These are phyloP conservation scores for Telfairia occidentalis DNA, from an alignment of 331 rosid genomes.

Conservation along the genomic window DNA sequence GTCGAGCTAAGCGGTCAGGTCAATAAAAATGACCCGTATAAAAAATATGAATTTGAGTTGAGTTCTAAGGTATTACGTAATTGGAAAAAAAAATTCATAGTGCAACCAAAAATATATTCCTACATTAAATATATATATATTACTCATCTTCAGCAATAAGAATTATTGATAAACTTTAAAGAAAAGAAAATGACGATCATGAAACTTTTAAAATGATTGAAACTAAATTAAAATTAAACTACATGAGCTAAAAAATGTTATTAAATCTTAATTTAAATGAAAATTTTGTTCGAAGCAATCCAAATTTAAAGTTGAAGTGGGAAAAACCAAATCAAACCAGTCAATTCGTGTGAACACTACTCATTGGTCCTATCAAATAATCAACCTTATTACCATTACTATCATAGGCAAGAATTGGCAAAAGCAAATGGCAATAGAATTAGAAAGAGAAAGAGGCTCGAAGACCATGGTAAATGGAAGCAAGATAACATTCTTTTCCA, in stretches of 20 bases:
- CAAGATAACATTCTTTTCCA: not conserved
- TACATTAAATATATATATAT: too few relatives aligned
- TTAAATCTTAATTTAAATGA: not conserved
- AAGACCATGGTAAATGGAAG: not conserved
- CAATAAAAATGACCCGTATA: too few relatives aligned
- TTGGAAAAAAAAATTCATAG: not conserved
- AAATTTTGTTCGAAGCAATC: not conserved
- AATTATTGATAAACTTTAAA: too few relatives aligned
- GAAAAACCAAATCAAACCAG: not conserved
- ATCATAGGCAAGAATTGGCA: not conserved
- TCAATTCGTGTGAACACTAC: not conserved
- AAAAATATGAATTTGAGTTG: not conserved
- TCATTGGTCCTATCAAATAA: not conserved
- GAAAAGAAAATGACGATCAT: too few relatives aligned
- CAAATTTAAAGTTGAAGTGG: not conserved
- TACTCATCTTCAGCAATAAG: not conserved
- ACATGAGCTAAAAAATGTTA: not conserved
- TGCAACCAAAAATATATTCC: not conserved
- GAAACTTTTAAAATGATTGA: not conserved
- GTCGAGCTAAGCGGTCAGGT: not conserved
- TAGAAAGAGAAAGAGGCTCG: not conserved
- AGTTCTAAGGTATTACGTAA: not conserved
- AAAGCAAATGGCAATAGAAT: not conserved
- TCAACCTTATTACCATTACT: constrained; percentile 5
- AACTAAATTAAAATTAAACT: not conserved